Evolutionary conservation across 225 moss, liverwort and hornwort species (phyloP), one percentile per base, ranked within the genome.

Genomic region (Sphagnum tenellum): DNA sequence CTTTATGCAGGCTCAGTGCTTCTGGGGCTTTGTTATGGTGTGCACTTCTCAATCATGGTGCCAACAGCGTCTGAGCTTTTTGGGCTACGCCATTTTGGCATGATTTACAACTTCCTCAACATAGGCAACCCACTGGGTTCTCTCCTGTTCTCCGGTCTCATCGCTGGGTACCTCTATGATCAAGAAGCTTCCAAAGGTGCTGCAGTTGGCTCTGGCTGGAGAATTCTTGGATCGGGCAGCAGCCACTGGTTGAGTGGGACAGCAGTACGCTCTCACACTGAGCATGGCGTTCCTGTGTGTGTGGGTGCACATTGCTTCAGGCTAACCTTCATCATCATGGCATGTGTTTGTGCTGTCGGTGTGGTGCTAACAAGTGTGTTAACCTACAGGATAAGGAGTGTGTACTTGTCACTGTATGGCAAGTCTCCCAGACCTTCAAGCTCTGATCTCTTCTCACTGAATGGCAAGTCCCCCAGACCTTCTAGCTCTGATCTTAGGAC

Each of bases 41-140:
- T 90, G 50, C 96, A 96, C 82, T 79, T 85, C 70, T 86, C 90
- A 55, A 88, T 89, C 63, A 82, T 92, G 86, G 86, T 90, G 61
- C 88, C 92, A 12, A 89, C 89, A 2, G 89, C 96, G 0, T 96
- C 96, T 7, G 96, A 96, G 85, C 89, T 96, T 10, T 96, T 96
- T 59, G 96, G 96, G 46, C 76, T 96, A 4, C 78, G 75, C 47
- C 80, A 92, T 70, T 92, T 96, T 57, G 92, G 96, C 50, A 79
- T 90, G 76, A 89, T 89, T n/a, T 92, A 92, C 85, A 96, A 96
- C 54, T 89, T 76, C 71, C 76, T 96, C 12, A 81, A 79, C 13
- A 88, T 88, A 47, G 84, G 79, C 47, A 80, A 67, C 29, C 96
- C 92, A 2, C 67, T 92, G 13, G 96, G 88, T 59, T 89, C 92